phyloP scores from a whole-genome alignment of 805 yeast genomes.

The Wickerhamomyces silvicola region DNA sequence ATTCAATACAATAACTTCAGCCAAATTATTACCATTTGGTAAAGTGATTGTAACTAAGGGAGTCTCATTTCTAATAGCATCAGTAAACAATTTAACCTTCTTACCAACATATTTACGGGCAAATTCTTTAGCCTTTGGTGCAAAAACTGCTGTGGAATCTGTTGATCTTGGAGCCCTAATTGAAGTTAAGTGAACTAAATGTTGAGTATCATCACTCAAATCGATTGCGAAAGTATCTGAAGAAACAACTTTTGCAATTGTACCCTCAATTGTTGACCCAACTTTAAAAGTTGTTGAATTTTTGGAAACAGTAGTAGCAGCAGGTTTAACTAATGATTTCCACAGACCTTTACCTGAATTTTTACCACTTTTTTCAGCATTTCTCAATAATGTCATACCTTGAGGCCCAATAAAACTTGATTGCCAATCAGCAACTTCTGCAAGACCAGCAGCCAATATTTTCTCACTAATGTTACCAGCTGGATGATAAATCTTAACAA shows the following conservation, averaged over 20 bases:
- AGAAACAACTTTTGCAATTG: constrained; percentile 54
- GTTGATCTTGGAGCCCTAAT: constrained; percentile 65
- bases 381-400: constrained; percentile 55
- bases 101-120: constrained; percentile 71
- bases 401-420: constrained; percentile 58
- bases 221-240: constrained; percentile 62
- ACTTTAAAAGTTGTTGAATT: constrained; percentile 25
- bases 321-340: constrained; percentile 30
- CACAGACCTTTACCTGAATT: constrained; percentile 50
- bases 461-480: constrained; percentile 71
- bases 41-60: constrained; percentile 54
- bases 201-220: constrained; percentile 36
- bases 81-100: constrained; percentile 52
- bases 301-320: constrained; percentile 17
- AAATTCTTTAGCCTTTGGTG: constrained; percentile 65
- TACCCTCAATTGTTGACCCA: constrained; percentile 48
- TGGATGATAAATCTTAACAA: constrained; percentile 59
- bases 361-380: constrained; percentile 59
- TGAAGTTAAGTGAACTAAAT: constrained; percentile 70
- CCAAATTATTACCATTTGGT: constrained; percentile 50
- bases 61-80: constrained; percentile 64
- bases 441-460: constrained; percentile 63
- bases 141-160: constrained; percentile 53
- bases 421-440: constrained; percentile 78
- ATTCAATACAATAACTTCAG: constrained; percentile 49